Conservation (phyloP, 2,329 filamentous ascomycete genomes). For the Cyanodermella asteris region DNA sequence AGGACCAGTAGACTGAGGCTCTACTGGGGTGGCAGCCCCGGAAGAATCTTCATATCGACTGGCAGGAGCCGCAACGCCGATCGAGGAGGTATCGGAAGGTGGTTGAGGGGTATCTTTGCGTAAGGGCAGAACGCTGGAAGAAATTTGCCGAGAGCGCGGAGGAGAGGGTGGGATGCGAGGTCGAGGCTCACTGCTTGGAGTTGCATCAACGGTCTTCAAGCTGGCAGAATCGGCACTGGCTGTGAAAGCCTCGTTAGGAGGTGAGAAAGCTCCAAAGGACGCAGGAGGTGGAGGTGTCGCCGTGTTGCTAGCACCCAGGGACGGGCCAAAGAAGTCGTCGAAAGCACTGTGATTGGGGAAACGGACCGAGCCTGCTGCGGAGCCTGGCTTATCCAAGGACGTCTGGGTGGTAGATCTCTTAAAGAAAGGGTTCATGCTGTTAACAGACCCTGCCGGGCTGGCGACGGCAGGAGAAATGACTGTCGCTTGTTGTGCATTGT, state of each 20-base stretch:
- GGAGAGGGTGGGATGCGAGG: conserved; percentile 41
- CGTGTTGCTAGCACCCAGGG: conserved; percentile 26
- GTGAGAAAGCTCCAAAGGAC: conserved; percentile 36
- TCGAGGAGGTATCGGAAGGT: conserved; percentile 55
- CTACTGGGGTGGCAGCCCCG: conserved; percentile 22
- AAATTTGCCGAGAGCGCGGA: conserved; percentile 55
- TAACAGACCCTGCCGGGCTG: conserved; percentile 30
- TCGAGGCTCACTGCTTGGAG: too few relatives aligned
- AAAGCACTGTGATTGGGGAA: conserved; percentile 45
- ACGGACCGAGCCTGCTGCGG: conserved; percentile 12
- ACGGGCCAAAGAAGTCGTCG: conserved; percentile 66
- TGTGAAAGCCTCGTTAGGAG: too few relatives aligned
- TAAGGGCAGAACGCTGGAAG: conserved; percentile 54
- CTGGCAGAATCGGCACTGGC: too few relatives aligned
- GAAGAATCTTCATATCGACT: conserved; percentile 38
- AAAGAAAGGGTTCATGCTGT: conserved; percentile 87
- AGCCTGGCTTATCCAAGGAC: too few relatives aligned
- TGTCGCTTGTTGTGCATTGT: conserved; percentile 22
- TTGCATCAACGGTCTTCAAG: too few relatives aligned
- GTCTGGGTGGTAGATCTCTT: too few relatives aligned
- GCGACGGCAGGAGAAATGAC: conserved; percentile 42
- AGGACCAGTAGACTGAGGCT: conserved; percentile 17
- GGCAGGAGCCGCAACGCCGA: conserved; percentile 52
- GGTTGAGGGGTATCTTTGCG: conserved; percentile 30
- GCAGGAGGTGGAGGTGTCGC: conserved; percentile 29